phyloP scores from a whole-genome alignment of 139 green algal species.

The Chlorella sorokiniana region DNA sequence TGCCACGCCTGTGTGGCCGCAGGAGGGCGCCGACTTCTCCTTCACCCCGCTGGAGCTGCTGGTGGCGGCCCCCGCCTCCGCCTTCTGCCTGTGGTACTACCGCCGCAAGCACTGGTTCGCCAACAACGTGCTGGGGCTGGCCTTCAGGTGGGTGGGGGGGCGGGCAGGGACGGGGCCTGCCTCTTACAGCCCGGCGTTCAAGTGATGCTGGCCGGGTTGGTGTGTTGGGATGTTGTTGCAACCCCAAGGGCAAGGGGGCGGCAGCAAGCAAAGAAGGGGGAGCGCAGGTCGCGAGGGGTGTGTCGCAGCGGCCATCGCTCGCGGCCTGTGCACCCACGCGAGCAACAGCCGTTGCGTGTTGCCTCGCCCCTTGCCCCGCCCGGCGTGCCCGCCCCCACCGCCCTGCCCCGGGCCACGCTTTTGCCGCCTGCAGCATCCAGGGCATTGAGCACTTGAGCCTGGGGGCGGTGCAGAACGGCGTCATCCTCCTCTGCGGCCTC shows the following conservation, averaged over 20 bases:
- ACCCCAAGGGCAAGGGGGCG: too few relatives aligned
- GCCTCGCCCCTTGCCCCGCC: background rate
- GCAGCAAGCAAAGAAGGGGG: too few relatives aligned
- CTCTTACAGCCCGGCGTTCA: too few relatives aligned
- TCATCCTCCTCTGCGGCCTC: constrained; percentile 89
- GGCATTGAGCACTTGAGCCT: constrained; percentile 96
- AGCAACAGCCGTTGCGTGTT: too few relatives aligned
- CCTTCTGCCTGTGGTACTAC: constrained; percentile 87
- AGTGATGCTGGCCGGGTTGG: too few relatives aligned
- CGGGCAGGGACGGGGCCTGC: too few relatives aligned
- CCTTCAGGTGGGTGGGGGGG: constrained; percentile 60
- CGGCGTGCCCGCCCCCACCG: background rate
- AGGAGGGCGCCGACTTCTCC: constrained; percentile 50
- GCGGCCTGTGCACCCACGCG: too few relatives aligned
- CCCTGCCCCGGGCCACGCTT: too few relatives aligned
- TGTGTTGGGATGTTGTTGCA: too few relatives aligned
- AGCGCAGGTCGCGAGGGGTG: too few relatives aligned
- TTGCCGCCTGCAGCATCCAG: constrained; percentile 61
- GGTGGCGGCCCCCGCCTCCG: constrained; percentile 46
- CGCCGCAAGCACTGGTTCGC: constrained; percentile 91
- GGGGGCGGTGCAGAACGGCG: constrained; percentile 67
- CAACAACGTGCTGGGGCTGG: constrained; percentile 96
- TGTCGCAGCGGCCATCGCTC: too few relatives aligned
- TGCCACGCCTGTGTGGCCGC: background rate
- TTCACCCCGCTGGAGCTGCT: constrained; percentile 65